Evolutionary conservation across 2,329 filamentous ascomycete species (phyloP), one percentile per base, ranked within the genome.

Genomic region (Monosporascus ibericus): DNA sequence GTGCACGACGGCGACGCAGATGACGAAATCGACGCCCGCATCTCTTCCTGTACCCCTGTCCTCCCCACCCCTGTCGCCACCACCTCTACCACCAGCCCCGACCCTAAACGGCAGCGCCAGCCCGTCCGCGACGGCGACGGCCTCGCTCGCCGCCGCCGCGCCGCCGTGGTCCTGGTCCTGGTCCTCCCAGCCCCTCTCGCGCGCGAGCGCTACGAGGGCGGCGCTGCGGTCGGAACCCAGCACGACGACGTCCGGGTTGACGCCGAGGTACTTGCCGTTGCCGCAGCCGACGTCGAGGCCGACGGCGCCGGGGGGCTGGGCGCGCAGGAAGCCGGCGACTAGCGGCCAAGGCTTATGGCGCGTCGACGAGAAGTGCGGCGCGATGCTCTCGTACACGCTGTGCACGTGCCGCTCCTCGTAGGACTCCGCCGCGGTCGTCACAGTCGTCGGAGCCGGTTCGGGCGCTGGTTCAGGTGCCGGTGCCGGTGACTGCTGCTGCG

Each of bases 261-360:
- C 87, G 55, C 80, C 75, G 55, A 97, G 76, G 69, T 97, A 96
- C 76, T 97, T 97, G 60, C 94, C 94, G 73, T 99, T 99, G 54
- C 94, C 94, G 72, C 94, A 97, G 55, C 94, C 94, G 52, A 97
- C 79, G 70, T 99, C 94, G 34, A 96, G 78, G 9, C 94, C 94
- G 52, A 97, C 72, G 48, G 88, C 81, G 25, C 92, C 92, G 14
- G 84, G 72, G 0, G 77, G 67, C 47, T 88, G 80, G 34, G 75
- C 73, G 48, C 76, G 73, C 37, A 97, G 80, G 68, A 96, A 97
- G 37, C 76, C 75, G 57, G 91, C 82, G 52, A 97, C 88, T 61
- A 95, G 86, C 22, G 94, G 94, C 94, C 94, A 99, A 55, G 94
- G 91, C 82, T 84, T 84, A 74, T 87, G 81, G 55, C 84, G 81